Evolutionary conservation across 1,284 basidiomycete genomes (phyloP).

Genomic region (Farysia itapuensis): DNA sequence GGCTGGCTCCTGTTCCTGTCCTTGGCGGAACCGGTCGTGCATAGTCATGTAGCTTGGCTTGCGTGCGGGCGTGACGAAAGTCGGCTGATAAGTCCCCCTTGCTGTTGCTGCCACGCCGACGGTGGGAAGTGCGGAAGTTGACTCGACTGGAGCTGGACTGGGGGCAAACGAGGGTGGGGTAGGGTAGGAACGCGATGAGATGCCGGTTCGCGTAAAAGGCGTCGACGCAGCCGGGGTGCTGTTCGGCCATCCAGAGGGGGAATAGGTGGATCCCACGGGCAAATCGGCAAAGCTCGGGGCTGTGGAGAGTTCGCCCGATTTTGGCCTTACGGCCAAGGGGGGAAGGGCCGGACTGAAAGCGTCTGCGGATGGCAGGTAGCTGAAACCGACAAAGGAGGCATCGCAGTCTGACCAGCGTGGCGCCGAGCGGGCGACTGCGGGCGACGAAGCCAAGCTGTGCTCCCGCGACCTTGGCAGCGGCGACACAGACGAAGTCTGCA

Average conservation of each 20-base stretch:
- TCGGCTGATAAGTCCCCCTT: constrained; percentile 3
- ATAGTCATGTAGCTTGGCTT: constrained; percentile 37
- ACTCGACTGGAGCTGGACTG: constrained; percentile 6
- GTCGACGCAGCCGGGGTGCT: constrained; percentile 40
- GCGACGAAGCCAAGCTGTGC: constrained; percentile 10
- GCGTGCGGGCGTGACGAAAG: constrained; percentile 48
- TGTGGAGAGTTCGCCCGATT: constrained; percentile 23
- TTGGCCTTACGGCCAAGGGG: neutral
- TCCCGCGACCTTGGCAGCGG: constrained; percentile 1
- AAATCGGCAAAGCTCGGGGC: constrained; percentile 21
- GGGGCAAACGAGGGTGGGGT: constrained; percentile 36
- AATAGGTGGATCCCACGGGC: neutral
- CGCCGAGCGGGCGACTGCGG: constrained; percentile 5
- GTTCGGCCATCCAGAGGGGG: constrained; percentile 11
- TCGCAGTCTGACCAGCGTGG: constrained; percentile 47
- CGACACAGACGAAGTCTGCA: constrained; percentile 1
- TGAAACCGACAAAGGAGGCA: constrained; percentile 44
- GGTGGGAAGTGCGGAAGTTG: neutral
- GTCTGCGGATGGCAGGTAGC: constrained; percentile 35
- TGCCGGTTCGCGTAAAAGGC: constrained; percentile 16
- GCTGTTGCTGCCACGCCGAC: neutral
- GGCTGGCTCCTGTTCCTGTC: constrained; percentile 22
- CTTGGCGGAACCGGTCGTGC: constrained; percentile 34
- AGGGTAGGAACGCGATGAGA: constrained; percentile 7
- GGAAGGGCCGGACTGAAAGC: constrained; percentile 11